phyloP scores from a whole-genome alignment of 345 rosid species.

The Firmiana major region DNA sequence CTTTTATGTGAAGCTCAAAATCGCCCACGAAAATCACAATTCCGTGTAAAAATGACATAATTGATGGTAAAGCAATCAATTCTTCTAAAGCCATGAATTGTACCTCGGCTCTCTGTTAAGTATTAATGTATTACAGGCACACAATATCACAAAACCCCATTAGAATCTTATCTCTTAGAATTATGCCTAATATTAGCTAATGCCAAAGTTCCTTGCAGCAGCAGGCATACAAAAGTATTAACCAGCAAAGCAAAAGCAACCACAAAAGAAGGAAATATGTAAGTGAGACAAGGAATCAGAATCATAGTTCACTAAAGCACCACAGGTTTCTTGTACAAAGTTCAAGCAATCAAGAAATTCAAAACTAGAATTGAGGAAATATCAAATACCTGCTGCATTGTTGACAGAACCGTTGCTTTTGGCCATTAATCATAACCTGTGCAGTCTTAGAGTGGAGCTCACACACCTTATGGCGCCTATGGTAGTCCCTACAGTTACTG shows the following conservation, averaged over 20 bases:
- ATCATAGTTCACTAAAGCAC: not conserved
- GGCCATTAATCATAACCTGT: slow-evolving; percentile 58
- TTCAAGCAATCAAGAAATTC: not conserved
- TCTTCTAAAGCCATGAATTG: not conserved
- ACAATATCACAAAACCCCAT: not conserved
- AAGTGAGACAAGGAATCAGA: not conserved
- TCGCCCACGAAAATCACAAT: not conserved
- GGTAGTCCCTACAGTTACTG: slow-evolving; percentile 67
- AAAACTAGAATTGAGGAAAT: not conserved
- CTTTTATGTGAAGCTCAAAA: not conserved
- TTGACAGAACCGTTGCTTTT: slow-evolving; percentile 79
- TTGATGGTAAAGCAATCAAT: not conserved
- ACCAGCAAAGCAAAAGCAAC: not conserved
- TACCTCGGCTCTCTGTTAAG: no score
- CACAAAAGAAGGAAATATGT: not conserved
- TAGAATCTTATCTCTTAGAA: not conserved
- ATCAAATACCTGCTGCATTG: slow-evolving; percentile 97
- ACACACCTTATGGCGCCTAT: slow-evolving; percentile 90
- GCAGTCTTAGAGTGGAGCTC: slow-evolving; percentile 82
- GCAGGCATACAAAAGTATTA: not conserved
- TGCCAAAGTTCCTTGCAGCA: not conserved
- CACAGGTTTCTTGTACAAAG: not conserved
- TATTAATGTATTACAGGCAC: not conserved
- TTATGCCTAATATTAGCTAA: not conserved
- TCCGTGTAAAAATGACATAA: not conserved